Conservation (phyloP, 352 stramenopile genomes). For the Saprolegnia diclina region DNA sequence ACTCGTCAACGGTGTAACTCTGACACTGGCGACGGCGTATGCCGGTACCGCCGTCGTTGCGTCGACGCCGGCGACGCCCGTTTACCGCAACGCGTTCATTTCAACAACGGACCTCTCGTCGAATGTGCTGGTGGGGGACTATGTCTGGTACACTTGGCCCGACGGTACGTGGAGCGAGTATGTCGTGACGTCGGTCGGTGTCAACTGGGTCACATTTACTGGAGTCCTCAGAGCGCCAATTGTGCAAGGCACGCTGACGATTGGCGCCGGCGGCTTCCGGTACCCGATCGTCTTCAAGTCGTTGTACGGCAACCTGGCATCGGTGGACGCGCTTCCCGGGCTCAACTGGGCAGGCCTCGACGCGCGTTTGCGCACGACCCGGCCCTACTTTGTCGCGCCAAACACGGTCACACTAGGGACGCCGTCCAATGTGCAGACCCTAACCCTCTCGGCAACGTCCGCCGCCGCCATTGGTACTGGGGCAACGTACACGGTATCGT, state of each 20-base stretch:
- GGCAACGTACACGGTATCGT: slow-evolving; percentile 47
- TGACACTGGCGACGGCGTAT: slow-evolving; percentile 14
- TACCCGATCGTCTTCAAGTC: slow-evolving; percentile 72
- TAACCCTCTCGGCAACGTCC: slow-evolving; percentile 42
- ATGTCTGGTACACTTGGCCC: slow-evolving; percentile 47
- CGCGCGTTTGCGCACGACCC: slow-evolving; percentile 43
- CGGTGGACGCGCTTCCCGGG: slow-evolving; percentile 49
- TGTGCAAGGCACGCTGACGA: slow-evolving; percentile 34
- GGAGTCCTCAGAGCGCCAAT: slow-evolving; percentile 45
- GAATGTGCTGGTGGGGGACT: slow-evolving; percentile 35
- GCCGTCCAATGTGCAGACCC: slow-evolving; percentile 43
- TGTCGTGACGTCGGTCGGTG: slow-evolving; percentile 30
- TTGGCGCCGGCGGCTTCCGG: slow-evolving; percentile 41
- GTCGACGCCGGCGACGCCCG: slow-evolving; percentile 1
- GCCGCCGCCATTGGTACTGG: slow-evolving; percentile 29
- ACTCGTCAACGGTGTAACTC: slow-evolving; percentile 10
- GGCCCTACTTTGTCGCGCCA: slow-evolving; percentile 34
- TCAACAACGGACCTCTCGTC: slow-evolving; percentile 46
- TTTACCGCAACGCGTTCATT: background rate
- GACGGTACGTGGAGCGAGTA: slow-evolving; percentile 50
- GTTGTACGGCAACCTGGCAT: slow-evolving; percentile 47
- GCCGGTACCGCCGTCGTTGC: slow-evolving; percentile 13
- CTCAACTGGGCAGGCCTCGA: slow-evolving; percentile 56
- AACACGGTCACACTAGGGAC: slow-evolving; percentile 52
- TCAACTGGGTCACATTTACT: slow-evolving; percentile 41